Evolutionary conservation across 1,139 yeast species (phyloP), one percentile per base, ranked within the genome.

Genomic region (Tardiomyces digboiensis): DNA sequence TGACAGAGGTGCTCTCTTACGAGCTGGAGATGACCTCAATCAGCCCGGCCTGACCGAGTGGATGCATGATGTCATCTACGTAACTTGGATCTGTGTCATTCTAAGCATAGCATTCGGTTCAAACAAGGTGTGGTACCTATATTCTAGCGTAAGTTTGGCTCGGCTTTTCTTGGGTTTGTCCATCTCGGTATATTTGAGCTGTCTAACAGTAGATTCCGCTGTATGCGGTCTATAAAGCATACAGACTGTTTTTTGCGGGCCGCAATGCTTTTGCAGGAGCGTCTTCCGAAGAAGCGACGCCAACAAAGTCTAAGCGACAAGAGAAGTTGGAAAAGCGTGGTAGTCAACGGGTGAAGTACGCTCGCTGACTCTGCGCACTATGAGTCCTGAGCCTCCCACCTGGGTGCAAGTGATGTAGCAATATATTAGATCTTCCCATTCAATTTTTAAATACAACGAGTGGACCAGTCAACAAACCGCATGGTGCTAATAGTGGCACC

Each of bases 31-130:
- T 39, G 89, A 86, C 56, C 68, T 85, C 48, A 62, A 64, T 40
- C 85, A 79, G 48, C 62, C 66, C 2, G 95, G 95, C 0, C 66
- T 86, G 39, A 81, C 80, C 19, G 95, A 86, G 61, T 84, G 82
- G 66, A 65, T 84, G 65, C 82, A 82, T 57, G 95, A 86, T 58
- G 64, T 84, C 19, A 69, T 86, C 45, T 85, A 85, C 57, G 62
- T 83, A 44, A 84, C 94, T 1, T 73, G 85, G 73, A 56, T 74
- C 14, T 68, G 81, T 50, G 80, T 79, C 52, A 45, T 81, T 0
- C 63, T 82, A 43, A 74, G 79, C 64, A 58, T 78, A 13, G 19
- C 78, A 0, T 61, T 76, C 38, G 86, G 87, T 7, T 59, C 75
- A 22, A 77, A 75, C 60, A 72, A 73, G 54, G 76, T 79, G 8